Evolutionary conservation across 805 yeast genomes (phyloP).

Genomic region (Kuraishia capsulata): DNA sequence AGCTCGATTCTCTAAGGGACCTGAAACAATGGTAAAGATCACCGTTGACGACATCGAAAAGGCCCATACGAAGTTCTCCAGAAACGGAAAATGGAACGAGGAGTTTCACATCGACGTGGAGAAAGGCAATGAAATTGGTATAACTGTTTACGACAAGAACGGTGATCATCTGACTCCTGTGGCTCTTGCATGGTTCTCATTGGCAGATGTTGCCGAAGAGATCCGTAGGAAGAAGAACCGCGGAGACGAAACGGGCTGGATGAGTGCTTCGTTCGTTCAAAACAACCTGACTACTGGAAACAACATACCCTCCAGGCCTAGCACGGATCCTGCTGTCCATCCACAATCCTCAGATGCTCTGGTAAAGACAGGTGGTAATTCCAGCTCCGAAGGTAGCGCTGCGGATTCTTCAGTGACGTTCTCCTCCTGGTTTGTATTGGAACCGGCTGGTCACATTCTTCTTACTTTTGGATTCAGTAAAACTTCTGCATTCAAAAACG

Average conservation of each 20-base stretch:
- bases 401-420: slow-evolving; percentile 28
- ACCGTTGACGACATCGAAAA: slow-evolving; percentile 85
- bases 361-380: background rate
- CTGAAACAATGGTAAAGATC: slow-evolving; percentile 69
- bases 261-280: slow-evolving; percentile 58
- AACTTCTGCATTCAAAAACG: slow-evolving; percentile 33
- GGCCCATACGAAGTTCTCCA: slow-evolving; percentile 64
- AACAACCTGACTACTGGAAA: slow-evolving; percentile 3
- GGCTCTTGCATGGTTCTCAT: slow-evolving; percentile 83
- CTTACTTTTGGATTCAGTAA: slow-evolving; percentile 75
- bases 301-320: slow-evolving; percentile 3
- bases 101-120: slow-evolving; percentile 74
- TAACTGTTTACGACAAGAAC: slow-evolving; percentile 75
- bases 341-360: slow-evolving; percentile 7
- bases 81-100: slow-evolving; percentile 79
- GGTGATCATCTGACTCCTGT: slow-evolving; percentile 71
- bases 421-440: slow-evolving; percentile 83
- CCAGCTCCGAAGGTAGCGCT: background rate
- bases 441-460: slow-evolving; percentile 88
- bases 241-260: slow-evolving; percentile 78
- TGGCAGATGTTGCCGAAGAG: slow-evolving; percentile 91
- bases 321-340: slow-evolving; percentile 4
- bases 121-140: slow-evolving; percentile 86
- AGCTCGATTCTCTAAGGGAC: slow-evolving; percentile 66
- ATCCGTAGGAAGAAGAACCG: slow-evolving; percentile 83